Evolutionary conservation across 345 rosid genomes (phyloP).

Genomic region (Eucalyptus pumila): DNA sequence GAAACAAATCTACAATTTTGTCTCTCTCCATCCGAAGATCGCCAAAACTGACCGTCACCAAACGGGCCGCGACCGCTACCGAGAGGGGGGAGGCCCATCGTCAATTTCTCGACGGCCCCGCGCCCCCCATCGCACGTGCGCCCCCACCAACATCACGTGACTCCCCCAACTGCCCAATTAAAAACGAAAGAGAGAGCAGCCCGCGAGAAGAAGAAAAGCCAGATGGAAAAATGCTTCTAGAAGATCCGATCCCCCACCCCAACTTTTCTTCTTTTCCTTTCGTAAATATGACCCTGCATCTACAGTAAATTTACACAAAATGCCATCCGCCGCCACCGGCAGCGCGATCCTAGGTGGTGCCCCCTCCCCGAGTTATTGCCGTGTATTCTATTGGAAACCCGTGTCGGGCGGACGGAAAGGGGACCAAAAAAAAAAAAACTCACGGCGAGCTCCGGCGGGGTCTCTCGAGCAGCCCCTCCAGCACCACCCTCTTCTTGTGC

Average conservation of each 20-base stretch:
- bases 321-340: not conserved
- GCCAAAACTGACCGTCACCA: not conserved
- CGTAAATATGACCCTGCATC: not conserved
- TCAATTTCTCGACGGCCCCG: not conserved
- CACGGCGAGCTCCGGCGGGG: constrained; percentile 10
- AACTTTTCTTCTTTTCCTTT: not conserved
- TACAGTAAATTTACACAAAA: not conserved
- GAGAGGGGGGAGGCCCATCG: not conserved
- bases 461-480: constrained; percentile 69
- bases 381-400: not conserved
- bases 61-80: not conserved
- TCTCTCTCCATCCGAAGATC: not conserved
- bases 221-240: not conserved
- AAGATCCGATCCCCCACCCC: not conserved
- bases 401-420: not conserved
- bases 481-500: constrained; percentile 46
- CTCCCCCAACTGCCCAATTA: not conserved
- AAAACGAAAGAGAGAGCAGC: not conserved
- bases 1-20: not conserved
- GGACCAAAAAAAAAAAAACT: not conserved
- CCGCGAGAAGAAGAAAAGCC: not conserved
- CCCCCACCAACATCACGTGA: not conserved
- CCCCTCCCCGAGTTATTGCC: not conserved
- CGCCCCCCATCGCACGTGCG: not conserved
- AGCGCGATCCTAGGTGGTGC: not conserved